These are phyloP conservation scores for Fusarium sp. DNA, from an alignment of 2,329 filamentous ascomycete species.

Conservation along the genomic window DNA sequence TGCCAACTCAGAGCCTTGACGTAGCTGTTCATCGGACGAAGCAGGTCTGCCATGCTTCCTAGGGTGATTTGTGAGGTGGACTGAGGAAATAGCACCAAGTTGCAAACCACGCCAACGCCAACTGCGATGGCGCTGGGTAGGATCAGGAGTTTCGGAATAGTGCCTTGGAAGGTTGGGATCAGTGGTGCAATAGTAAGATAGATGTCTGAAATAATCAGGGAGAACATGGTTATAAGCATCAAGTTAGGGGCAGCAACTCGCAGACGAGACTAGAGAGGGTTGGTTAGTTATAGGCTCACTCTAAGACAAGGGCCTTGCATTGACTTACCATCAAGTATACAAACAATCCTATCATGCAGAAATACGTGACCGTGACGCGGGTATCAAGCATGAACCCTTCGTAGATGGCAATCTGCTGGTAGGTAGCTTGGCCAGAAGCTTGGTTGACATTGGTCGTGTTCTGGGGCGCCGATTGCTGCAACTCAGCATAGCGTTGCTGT, in stretches of 20 bases:
- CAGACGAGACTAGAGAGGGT: neutral
- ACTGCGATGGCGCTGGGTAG: conserved; percentile 13
- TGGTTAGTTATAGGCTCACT: neutral
- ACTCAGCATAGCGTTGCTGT: conserved; percentile 17
- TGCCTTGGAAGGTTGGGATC: conserved; percentile 15
- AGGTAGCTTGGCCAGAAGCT: conserved; percentile 25
- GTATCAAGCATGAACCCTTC: conserved; percentile 38
- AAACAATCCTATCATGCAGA: conserved; percentile 39
- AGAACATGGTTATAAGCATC: conserved; percentile 12
- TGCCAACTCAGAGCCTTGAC: conserved; percentile 21
- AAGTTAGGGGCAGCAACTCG: conserved; percentile 24
- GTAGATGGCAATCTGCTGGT: conserved; percentile 25
- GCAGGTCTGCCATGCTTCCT: conserved; percentile 14
- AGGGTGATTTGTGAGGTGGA: conserved; percentile 25
- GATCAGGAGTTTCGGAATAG: conserved; percentile 13
- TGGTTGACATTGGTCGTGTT: conserved; percentile 34
- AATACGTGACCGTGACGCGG: conserved; percentile 35
- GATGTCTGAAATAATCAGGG: conserved; percentile 18
- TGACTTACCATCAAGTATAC: conserved; percentile 28
- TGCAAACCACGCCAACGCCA: conserved; percentile 15
- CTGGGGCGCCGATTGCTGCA: conserved; percentile 28
- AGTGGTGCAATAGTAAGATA: conserved; percentile 12
- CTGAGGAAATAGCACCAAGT: conserved; percentile 16
- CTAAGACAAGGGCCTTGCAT: too few relatives aligned
- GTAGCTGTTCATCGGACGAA: conserved; percentile 16